Percentiles rank a stretch among this genome's conserved stretches.
Evolutionary conservation across 2,329 filamentous ascomycete species (phyloP).

Genomic region (Thielaviopsis populi): DNA sequence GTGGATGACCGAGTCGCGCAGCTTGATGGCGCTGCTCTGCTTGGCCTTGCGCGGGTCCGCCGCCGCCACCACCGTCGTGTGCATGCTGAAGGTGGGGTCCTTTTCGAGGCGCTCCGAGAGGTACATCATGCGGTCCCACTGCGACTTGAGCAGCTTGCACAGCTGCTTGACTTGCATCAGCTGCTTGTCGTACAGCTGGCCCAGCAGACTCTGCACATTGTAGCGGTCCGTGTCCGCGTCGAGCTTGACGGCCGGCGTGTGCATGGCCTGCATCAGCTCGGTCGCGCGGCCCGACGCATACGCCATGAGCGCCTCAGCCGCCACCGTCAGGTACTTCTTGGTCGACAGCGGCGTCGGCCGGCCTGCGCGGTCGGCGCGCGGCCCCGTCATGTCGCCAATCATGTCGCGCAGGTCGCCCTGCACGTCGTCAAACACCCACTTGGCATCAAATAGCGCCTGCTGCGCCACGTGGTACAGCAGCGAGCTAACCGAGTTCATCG

Average conservation of each 20-base stretch:
- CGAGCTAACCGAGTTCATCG: constrained; percentile 21
- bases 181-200: constrained; percentile 9
- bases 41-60: constrained; percentile 9
- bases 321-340: constrained; percentile 4
- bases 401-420: constrained; percentile 14
- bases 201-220: not conserved
- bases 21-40: constrained; percentile 13
- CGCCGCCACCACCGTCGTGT: not conserved
- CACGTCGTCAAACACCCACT: constrained; percentile 21
- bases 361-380: not conserved
- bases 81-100: constrained; percentile 2
- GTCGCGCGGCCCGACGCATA: constrained; percentile 10
- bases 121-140: constrained; percentile 20
- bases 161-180: constrained; percentile 2
- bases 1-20: constrained; percentile 6
- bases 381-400: constrained; percentile 6
- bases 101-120: constrained; percentile 12
- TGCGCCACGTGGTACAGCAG: constrained; percentile 23
- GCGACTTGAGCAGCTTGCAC: constrained; percentile 16
- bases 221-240: not conserved
- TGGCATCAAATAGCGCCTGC: constrained; percentile 21
- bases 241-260: not conserved
- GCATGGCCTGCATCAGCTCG: constrained; percentile 12
- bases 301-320: constrained; percentile 11
- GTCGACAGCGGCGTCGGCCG: constrained; percentile 1